Conservation (phyloP, 805 yeast genomes). For the Ogataea nonfermentans region DNA sequence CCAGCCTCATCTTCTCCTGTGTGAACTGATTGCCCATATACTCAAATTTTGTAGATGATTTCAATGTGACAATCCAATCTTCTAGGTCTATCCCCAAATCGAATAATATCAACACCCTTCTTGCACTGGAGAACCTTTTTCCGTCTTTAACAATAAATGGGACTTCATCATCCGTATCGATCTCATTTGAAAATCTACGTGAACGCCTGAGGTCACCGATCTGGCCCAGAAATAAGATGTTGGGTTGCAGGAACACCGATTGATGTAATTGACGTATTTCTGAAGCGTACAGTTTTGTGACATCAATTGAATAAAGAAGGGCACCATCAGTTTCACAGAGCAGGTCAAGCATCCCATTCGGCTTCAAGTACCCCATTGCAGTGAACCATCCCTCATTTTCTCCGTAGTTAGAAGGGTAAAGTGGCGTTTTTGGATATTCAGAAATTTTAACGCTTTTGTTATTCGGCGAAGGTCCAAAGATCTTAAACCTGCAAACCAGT, state of each 20-base stretch:
- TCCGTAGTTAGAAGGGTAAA: constrained; percentile 23
- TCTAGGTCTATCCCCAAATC: constrained; percentile 69
- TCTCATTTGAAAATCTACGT: constrained; percentile 34
- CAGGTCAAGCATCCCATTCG: constrained; percentile 61
- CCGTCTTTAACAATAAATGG: constrained; percentile 10
- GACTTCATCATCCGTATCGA: constrained; percentile 13
- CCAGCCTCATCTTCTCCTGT: constrained; percentile 46
- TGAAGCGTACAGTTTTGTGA: constrained; percentile 49
- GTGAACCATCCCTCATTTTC: constrained; percentile 64
- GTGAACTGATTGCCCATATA: constrained; percentile 31
- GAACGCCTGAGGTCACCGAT: constrained; percentile 51
- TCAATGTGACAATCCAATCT: constrained; percentile 72
- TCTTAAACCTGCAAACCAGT: constrained; percentile 61
- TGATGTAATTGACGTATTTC: constrained; percentile 66
- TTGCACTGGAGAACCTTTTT: constrained; percentile 13
- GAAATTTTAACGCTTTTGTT: constrained; percentile 36
- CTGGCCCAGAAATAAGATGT: constrained; percentile 57
- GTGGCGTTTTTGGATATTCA: constrained; percentile 19
- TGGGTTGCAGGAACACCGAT: constrained; percentile 58
- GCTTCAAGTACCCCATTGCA: constrained; percentile 66
- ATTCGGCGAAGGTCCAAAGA: constrained; percentile 60
- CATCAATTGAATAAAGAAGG: constrained; percentile 54
- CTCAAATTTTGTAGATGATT: constrained; percentile 61
- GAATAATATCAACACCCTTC: constrained; percentile 54
- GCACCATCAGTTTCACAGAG: constrained; percentile 65